A percentile compares a stretch with the other conserved stretches of the same genome.
Evolutionary conservation across 192 early-diverging fungal species (phyloP).

Genomic region (Coemansia sp.): DNA sequence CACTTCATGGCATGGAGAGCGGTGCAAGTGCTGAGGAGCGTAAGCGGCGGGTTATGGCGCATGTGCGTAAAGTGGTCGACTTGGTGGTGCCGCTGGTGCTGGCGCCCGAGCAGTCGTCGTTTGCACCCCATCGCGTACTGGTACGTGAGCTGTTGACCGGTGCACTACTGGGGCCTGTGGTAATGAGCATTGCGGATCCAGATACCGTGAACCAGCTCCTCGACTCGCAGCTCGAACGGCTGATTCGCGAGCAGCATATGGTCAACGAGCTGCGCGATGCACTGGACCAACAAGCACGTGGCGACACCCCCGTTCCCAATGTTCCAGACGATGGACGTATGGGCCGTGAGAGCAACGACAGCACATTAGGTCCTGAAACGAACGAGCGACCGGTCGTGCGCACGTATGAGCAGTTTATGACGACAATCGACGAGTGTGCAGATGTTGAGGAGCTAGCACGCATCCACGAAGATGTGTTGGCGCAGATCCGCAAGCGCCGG

Average conservation of each 20-base stretch:
- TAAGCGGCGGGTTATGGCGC: constrained; percentile 52
- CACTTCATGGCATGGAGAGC: constrained; percentile 2
- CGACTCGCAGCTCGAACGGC: constrained; percentile 56
- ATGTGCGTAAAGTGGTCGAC: constrained; percentile 65
- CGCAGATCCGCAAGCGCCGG: constrained; percentile 71
- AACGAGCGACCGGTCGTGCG: constrained; percentile 9
- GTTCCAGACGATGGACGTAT: neutral
- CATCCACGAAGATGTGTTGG: constrained; percentile 69
- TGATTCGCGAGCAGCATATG: constrained; percentile 64
- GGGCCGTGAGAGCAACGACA: neutral
- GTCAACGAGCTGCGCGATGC: constrained; percentile 68
- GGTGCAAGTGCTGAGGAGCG: neutral
- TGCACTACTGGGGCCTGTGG: constrained; percentile 66
- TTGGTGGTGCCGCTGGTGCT: constrained; percentile 65
- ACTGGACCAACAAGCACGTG: constrained; percentile 61
- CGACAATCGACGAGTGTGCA: constrained; percentile 66
- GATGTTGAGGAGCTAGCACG: constrained; percentile 62
- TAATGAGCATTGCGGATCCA: constrained; percentile 73
- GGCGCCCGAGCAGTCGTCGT: constrained; percentile 59
- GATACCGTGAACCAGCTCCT: constrained; percentile 87
- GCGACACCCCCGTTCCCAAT: neutral
- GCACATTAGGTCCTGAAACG: too few relatives aligned
- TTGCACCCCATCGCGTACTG: constrained; percentile 60
- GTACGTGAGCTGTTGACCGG: constrained; percentile 75
- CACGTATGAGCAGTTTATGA: constrained; percentile 76